Evolutionary conservation across 805 yeast species (phyloP), one percentile per base, ranked within the genome.

Genomic region (Lachancea meyersii): DNA sequence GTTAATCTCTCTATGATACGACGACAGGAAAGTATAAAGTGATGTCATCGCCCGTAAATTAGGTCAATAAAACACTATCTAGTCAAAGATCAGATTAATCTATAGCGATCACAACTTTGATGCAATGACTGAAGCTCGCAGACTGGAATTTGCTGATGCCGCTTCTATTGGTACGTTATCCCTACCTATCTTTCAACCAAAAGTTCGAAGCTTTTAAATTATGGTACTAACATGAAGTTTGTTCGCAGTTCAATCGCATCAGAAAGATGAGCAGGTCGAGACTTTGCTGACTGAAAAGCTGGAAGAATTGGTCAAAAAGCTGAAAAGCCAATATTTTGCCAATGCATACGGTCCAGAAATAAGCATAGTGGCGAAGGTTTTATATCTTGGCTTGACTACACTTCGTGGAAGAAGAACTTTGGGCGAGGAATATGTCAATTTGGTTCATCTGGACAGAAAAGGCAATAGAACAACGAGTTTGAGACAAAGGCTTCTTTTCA

Each of bases 341-440:
- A 82, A 85, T 54, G 64, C 73, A 3, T 74, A 81, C 51, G 75
- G 83, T 2, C 73, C 76, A 34, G 86, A 81, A 51, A 68, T 88
- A 11, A 65, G 80, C 0, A 71, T 77, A 0, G 57, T 69, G 2
- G 76, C 83, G 8, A 79, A 80, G 40, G 60, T 80, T 1, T 34
- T 81, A 0, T 91, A 91, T 57, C 67, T 86, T n/a, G 61, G 73
- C 2, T 64, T 86, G 18, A 91, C 97, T 0, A 89, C 96, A 0
- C 64, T 83, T 11, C 45, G 76, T 4, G 91, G 91, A 0, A 76
- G 85, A 1, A 71, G 91, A 41, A 91, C 97, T 0, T 65, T 93
- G 21, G 98, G 98, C 1, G 97, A 91, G 58, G 97, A 91, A 63
- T 91, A 91, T 62, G 88, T 88, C 11, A 96, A 91, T 60, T 64